Evolutionary conservation across 2,329 filamentous ascomycete species (phyloP).

Genomic region (Cladophialophora exuberans): DNA sequence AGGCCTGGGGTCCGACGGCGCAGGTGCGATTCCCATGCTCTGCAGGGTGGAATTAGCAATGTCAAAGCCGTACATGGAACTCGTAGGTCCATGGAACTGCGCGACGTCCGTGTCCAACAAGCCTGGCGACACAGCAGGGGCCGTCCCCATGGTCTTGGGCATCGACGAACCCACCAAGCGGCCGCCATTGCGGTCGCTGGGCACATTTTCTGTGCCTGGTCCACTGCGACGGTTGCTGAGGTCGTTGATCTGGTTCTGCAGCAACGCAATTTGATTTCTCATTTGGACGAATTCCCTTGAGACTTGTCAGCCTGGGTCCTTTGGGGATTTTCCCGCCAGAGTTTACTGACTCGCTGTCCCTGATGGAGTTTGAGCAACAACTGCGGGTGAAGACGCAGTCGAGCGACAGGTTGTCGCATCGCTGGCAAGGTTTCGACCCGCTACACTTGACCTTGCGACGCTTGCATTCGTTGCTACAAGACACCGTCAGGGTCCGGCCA

Average conservation of each 20-base stretch:
- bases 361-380: conserved; percentile 76
- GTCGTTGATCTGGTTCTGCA: conserved; percentile 83
- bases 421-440: conserved; percentile 66
- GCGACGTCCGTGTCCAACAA: conserved; percentile 59
- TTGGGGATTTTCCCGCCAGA: neutral
- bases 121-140: conserved; percentile 38
- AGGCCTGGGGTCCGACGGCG: conserved; percentile 62
- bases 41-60: conserved; percentile 85
- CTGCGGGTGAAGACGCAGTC: conserved; percentile 69
- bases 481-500: no score
- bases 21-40: conserved; percentile 81
- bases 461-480: no score
- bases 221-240: conserved; percentile 73
- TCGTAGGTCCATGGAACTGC: conserved; percentile 82
- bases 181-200: no score
- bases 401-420: conserved; percentile 66
- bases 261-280: conserved; percentile 69
- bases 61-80: conserved; percentile 80
- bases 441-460: conserved; percentile 71
- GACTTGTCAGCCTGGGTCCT: conserved; percentile 1
- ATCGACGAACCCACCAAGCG: conserved; percentile 40
- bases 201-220: no score
- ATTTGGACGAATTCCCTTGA: conserved; percentile 77
- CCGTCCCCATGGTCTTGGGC: conserved; percentile 29
- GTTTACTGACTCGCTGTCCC: conserved; percentile 74